Percentiles rank a stretch among this genome's conserved stretches.
Conservation (phyloP, 345 rosid species). For the Sonneratia caseolaris region DNA sequence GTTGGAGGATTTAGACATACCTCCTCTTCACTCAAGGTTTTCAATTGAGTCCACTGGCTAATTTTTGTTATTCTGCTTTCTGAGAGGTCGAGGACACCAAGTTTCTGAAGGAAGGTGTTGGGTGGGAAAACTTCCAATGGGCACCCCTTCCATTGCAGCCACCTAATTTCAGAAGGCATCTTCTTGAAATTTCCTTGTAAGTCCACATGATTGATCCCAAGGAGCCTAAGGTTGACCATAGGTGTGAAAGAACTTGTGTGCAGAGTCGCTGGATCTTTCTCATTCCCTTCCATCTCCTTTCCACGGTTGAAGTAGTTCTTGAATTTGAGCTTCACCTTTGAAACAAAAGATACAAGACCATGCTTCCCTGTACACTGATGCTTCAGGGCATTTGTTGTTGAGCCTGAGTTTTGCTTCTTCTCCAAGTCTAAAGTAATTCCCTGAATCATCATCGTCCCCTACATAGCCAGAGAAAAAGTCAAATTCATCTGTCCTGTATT, state of each 20-base stretch:
- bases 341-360: constrained; percentile 7
- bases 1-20: neutral
- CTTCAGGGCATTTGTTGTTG: neutral
- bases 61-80: constrained; percentile 35
- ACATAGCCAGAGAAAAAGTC: constrained; percentile 1
- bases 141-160: constrained; percentile 69
- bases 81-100: constrained; percentile 68
- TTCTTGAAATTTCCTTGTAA: constrained; percentile 39
- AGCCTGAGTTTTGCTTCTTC: constrained; percentile 10
- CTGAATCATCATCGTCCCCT: constrained; percentile 38
- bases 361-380: constrained; percentile 4
- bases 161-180: constrained; percentile 45
- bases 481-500: neutral
- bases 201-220: constrained; percentile 43
- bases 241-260: constrained; percentile 25
- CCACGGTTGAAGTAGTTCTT: constrained; percentile 4
- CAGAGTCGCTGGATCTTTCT: constrained; percentile 18
- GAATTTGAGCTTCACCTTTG: constrained; percentile 14
- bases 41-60: constrained; percentile 14
- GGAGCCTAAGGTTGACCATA: constrained; percentile 51
- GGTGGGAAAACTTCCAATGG: constrained; percentile 35
- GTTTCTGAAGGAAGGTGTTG: constrained; percentile 24
- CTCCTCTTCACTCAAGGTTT: constrained; percentile 1
- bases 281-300: constrained; percentile 12
- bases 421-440: constrained; percentile 36